Evolutionary conservation across 2,329 filamentous ascomycete species (phyloP).

Genomic region (Ophiosphaerella korrae): DNA sequence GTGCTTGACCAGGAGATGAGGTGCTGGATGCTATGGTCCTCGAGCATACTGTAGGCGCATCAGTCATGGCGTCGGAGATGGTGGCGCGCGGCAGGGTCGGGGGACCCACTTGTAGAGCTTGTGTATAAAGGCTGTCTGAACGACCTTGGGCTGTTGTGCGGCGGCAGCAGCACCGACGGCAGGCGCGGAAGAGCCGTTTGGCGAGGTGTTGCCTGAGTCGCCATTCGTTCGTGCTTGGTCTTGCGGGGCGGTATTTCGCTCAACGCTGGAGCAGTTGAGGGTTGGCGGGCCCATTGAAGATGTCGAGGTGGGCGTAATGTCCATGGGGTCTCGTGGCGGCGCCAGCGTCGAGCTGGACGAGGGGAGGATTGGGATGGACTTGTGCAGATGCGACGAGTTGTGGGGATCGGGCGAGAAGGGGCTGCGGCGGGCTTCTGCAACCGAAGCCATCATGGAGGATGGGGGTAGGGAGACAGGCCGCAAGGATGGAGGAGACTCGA

Average conservation of each 20-base stretch:
- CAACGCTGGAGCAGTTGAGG: constrained; percentile 55
- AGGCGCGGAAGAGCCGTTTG: constrained; percentile 48
- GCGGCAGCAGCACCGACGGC: constrained; percentile 67
- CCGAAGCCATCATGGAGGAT: constrained; percentile 49
- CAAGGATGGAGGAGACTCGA: constrained; percentile 4
- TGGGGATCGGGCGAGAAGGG: constrained; percentile 52
- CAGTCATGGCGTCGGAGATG: constrained; percentile 28
- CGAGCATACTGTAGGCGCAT: constrained; percentile 77
- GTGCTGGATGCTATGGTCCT: constrained; percentile 90
- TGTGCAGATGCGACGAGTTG: constrained; percentile 52
- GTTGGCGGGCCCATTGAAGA: constrained; percentile 56
- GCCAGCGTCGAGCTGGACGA: constrained; percentile 53
- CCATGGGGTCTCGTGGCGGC: constrained; percentile 60
- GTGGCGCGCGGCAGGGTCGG: constrained; percentile 3
- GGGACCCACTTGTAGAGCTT: constrained; percentile 90
- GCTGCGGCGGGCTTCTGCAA: constrained; percentile 52
- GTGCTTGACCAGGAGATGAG: constrained; percentile 94
- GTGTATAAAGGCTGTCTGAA: constrained; percentile 98
- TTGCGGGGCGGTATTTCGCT: constrained; percentile 45
- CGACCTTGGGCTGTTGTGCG: constrained; percentile 92
- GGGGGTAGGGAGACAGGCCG: neutral
- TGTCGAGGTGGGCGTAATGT: constrained; percentile 55
- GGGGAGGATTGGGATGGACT: constrained; percentile 59
- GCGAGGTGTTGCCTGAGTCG: constrained; percentile 38
- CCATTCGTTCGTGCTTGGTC: constrained; percentile 28